Evolutionary conservation across 1,284 basidiomycete species (phyloP).

Genomic region (Sphagnurus paluster): DNA sequence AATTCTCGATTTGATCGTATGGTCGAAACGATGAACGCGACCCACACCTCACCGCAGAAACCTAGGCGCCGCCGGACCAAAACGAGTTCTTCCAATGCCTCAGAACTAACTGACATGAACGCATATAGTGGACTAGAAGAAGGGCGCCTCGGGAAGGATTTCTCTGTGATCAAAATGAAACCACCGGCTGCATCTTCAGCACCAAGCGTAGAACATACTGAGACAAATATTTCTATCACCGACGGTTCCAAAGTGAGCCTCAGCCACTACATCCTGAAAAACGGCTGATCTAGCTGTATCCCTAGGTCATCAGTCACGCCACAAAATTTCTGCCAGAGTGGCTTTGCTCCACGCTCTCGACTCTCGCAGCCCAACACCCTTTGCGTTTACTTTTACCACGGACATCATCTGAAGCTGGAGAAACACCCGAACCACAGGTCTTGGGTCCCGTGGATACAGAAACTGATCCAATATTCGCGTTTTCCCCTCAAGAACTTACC

Average conservation of each 20-base stretch:
- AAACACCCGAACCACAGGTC: not conserved
- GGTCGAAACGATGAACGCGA: conserved; percentile 54
- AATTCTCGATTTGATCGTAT: conserved; percentile 66
- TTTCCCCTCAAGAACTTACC: conserved; percentile 5
- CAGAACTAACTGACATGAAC: conserved; percentile 41
- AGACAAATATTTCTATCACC: too few species aligned
- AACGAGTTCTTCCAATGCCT: conserved; percentile 44
- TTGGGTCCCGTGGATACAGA: conserved; percentile 2
- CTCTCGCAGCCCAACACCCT: conserved; percentile 35
- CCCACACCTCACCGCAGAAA: conserved; percentile 29
- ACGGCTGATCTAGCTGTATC: too few species aligned
- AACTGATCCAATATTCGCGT: conserved; percentile 18
- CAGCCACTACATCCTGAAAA: too few species aligned
- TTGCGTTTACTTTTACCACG: conserved; percentile 36
- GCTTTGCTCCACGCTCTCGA: conserved; percentile 35
- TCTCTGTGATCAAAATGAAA: conserved; percentile 42
- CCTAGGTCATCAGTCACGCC: too few species aligned
- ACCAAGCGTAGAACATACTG: too few species aligned
- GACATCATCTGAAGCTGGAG: not conserved
- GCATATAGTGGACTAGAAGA: conserved; percentile 34
- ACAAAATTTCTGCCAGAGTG: conserved; percentile 25
- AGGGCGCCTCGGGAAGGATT: conserved; percentile 31
- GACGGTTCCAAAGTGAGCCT: too few species aligned
- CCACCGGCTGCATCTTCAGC: not conserved
- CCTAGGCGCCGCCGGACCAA: conserved; percentile 35